phyloP scores from a whole-genome alignment of 345 rosid genomes.

The Corymbia maculata region DNA sequence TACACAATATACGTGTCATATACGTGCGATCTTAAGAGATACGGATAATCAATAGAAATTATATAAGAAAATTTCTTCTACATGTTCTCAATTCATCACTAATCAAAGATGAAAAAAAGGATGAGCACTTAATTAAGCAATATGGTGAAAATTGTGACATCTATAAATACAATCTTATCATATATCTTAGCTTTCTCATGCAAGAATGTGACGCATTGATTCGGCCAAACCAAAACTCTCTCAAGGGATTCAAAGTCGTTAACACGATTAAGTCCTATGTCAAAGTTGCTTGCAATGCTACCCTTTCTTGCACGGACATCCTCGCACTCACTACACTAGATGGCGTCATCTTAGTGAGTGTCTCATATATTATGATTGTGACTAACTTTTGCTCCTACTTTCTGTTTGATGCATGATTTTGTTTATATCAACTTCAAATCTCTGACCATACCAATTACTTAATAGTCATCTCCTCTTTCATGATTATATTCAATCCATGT shows the following conservation, averaged over 20 bases:
- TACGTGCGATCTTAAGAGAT: accelerated
- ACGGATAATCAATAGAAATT: not conserved
- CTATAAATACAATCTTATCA: not conserved
- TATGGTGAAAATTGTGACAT: not conserved
- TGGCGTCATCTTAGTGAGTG: conserved; percentile 44
- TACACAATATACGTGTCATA: accelerated
- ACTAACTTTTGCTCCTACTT: not conserved
- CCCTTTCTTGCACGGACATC: conserved; percentile 76
- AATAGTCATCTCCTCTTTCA: not conserved
- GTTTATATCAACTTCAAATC: not conserved
- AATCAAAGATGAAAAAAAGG: not conserved
- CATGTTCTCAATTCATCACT: not conserved
- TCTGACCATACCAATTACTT: not conserved
- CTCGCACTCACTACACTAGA: conserved; percentile 67
- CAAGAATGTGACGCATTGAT: conserved; percentile 80
- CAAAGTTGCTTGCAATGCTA: conserved; percentile 55
- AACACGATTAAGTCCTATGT: conserved; percentile 53
- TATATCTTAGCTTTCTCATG: not conserved
- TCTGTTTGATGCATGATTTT: not conserved
- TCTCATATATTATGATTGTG: not conserved
- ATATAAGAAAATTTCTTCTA: not conserved
- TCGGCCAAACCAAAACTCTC: conserved; percentile 65
- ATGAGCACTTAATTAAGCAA: not conserved
- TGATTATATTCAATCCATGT: not conserved
- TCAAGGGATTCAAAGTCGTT: conserved; percentile 71